Conservation (phyloP, 176 grass and related monocot genomes). For the Oryza glumipatula region DNA sequence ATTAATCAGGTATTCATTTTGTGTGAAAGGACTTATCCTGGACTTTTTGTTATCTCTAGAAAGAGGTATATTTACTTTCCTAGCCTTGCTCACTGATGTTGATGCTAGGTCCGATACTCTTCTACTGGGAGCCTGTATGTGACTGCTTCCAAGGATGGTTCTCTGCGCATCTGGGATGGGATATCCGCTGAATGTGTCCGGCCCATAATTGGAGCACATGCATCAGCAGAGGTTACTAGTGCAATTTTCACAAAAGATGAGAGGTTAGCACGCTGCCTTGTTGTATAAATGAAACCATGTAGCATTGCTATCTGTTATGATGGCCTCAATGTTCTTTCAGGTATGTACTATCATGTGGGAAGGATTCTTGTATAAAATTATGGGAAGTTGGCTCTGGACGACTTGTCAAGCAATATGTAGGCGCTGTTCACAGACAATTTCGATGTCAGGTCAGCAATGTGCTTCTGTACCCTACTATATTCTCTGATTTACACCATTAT, state of each 20-base stretch:
- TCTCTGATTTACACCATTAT: conserved; percentile 18
- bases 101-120: conserved; percentile 76
- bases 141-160: conserved; percentile 95
- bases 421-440: conserved; percentile 71
- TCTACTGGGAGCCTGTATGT: conserved; percentile 83
- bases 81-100: conserved; percentile 32
- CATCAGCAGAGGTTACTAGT: conserved; percentile 78
- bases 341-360: conserved; percentile 84
- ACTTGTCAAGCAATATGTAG: conserved; percentile 82
- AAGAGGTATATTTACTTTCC: conserved; percentile 19
- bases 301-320: conserved; percentile 20
- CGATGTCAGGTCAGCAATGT: conserved; percentile 70
- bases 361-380: conserved; percentile 85
- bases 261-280: conserved; percentile 48
- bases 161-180: conserved; percentile 82
- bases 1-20: conserved; percentile 79
- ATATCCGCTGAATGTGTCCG: conserved; percentile 83
- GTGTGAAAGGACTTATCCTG: conserved; percentile 9
- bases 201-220: conserved; percentile 81
- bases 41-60: conserved; percentile 12
- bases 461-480: conserved; percentile 3
- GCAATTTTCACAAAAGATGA: conserved; percentile 91
- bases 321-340: conserved; percentile 47
- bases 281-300: conserved; percentile 6
- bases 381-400: conserved; percentile 94